Base-by-base conservation (phyloP, 2,329 filamentous ascomycete species). In the Fusarium coicis region DNA sequence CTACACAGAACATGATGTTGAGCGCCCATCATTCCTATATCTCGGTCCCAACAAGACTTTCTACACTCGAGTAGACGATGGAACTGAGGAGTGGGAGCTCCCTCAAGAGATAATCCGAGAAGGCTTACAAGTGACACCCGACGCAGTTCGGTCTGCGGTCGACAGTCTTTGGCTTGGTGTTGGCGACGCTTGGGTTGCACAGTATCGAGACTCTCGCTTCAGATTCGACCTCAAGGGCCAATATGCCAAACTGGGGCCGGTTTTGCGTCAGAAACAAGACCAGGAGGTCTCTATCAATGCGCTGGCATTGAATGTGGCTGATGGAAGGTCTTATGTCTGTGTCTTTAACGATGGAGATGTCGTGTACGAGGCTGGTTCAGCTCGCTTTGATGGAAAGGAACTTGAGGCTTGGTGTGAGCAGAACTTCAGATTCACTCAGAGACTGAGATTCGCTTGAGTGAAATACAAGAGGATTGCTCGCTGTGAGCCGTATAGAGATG, bases 111-210 rank as follows among this genome's bases (percentile, higher is more conserved):
- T 69, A 4, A 8, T 63, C 36, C 30, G 26, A 19, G 32, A 52
- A 19, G 56, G 59, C 42, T 36, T 76, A 10, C 63, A 70, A 23
- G 55, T 73, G 19, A 60, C 60, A 10, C 36, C 57, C 23, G 39
- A 37, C 21, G 61, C 66, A 9, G 43, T 54, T 10, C 52, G 52
- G 28, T 74, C 72, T 26, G 64, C 52, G 12, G 60, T 63, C 5
- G 52, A 66, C 18, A 47, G 65, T 7, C 65, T 77, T n/a, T 77
- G 75, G 75, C 72, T 77, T 14, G 75, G 75, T 21, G 36, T 46
- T n/a, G 50, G 52, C 7, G 63, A 53, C 23, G 54, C 75, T n/a
- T 77, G 74, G 60, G 74, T 77, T 18, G 74, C 64, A 6, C 75
- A 77, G 54, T 76, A 76, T n/a, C 61, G 68, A 32, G 70, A 75